Percentiles rank a stretch among this genome's conserved stretches.
Conservation (phyloP, 768 basidiomycete species). For the Cystofilobasidium bisporidii region DNA sequence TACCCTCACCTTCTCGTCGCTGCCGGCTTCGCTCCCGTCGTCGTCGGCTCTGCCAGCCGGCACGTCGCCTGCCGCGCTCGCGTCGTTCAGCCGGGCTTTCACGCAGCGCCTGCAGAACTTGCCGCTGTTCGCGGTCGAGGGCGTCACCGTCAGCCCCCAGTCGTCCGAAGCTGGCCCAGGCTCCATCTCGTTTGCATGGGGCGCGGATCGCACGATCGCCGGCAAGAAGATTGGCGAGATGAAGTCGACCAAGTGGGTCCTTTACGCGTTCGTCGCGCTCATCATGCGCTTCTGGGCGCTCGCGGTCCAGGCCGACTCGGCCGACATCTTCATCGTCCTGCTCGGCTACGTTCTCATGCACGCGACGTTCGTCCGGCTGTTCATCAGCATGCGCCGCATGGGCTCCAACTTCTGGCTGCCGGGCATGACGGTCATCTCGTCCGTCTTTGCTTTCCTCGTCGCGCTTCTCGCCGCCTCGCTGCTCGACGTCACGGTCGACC, state of each 20-base stretch:
- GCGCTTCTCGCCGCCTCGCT: slow-evolving; percentile 66
- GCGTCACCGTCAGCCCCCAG: slow-evolving; percentile 13
- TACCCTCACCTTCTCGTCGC: slow-evolving; percentile 44
- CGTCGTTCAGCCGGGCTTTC: slow-evolving; percentile 48
- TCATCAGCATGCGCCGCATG: slow-evolving; percentile 75
- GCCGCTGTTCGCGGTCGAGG: slow-evolving; percentile 26
- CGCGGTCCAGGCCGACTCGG: slow-evolving; percentile 85
- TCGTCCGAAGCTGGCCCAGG: slow-evolving; percentile 15
- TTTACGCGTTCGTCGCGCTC: slow-evolving; percentile 68
- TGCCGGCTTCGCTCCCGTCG: slow-evolving; percentile 45
- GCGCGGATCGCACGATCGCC: slow-evolving; percentile 50
- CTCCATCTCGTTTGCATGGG: slow-evolving; percentile 12
- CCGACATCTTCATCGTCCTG: slow-evolving; percentile 89
- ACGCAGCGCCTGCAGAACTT: slow-evolving; percentile 5
- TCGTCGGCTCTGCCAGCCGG: slow-evolving; percentile 31
- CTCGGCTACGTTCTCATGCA: slow-evolving; percentile 95
- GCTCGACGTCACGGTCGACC: slow-evolving; percentile 78
- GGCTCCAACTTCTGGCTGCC: slow-evolving; percentile 62
- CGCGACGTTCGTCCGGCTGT: slow-evolving; percentile 80
- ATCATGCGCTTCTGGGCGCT: slow-evolving; percentile 76
- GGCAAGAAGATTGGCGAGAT: slow-evolving; percentile 46
- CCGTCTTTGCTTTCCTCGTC: slow-evolving; percentile 71
- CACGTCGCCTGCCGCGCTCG: slow-evolving; percentile 44
- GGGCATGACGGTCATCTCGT: slow-evolving; percentile 63
- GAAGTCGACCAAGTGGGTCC: slow-evolving; percentile 76